phyloP scores from a whole-genome alignment of 345 rosid species.

The thale cress (Arabidopsis thaliana) region TAIR10.1 NC_003076.8:22261501-22262000 shows the following conservation, averaged over 20 bases:
- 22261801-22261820: slow-evolving; percentile 95
- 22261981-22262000: slow-evolving; percentile 39
- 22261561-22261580: slow-evolving; percentile 51
- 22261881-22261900: slow-evolving; percentile 96
- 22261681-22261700: slow-evolving; percentile 77
- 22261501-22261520: slow-evolving; percentile 41
- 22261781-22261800: slow-evolving; percentile 96
- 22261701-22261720: slow-evolving; percentile 93
- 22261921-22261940: slow-evolving; percentile 41
- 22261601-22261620: slow-evolving; percentile 90
- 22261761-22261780: slow-evolving; percentile 92
- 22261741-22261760: slow-evolving; percentile 98
- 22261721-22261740: slow-evolving; percentile 96
- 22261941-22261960: slow-evolving; percentile 19
- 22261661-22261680: slow-evolving; percentile 53
- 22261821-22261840: slow-evolving; percentile 98
- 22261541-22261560: slow-evolving; percentile 68
- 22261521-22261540: slow-evolving; percentile 42
- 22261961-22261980: slow-evolving; percentile 24
- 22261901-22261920: slow-evolving; percentile 55
- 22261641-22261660: slow-evolving; percentile 42
- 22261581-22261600: slow-evolving; percentile 49
- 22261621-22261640: slow-evolving; percentile 61
- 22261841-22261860: slow-evolving; percentile 80
- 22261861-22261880: slow-evolving; percentile 90